These are phyloP conservation scores for Colletotrichum costaricense DNA, from an alignment of 2,329 filamentous ascomycete species.

Conservation along the genomic window DNA sequence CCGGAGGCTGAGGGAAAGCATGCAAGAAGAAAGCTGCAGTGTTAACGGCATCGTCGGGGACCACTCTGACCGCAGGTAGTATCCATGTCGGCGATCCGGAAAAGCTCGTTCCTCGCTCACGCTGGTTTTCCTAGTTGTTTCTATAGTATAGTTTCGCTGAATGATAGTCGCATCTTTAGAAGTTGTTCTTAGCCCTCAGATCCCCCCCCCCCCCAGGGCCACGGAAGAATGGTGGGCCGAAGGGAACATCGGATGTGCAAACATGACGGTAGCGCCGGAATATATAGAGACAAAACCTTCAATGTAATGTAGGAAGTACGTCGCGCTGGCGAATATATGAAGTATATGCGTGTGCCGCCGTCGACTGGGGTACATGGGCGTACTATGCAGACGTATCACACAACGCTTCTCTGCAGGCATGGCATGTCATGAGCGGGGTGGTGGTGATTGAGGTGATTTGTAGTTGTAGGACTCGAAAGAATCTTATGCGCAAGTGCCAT, in stretches of 20 bases:
- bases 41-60: constrained; percentile 22
- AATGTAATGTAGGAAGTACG: background rate
- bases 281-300: background rate
- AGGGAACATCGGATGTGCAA: background rate
- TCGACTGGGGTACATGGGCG: constrained; percentile 16
- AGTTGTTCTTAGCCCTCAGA: background rate
- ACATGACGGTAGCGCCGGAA: background rate
- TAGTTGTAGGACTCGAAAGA: constrained; percentile 6
- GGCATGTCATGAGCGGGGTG: constrained; percentile 8
- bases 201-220: background rate
- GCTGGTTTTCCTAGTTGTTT: background rate
- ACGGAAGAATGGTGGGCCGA: background rate
- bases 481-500: constrained; percentile 7
- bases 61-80: background rate
- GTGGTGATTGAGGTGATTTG: background rate
- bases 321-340: background rate
- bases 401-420: constrained; percentile 10
- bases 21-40: constrained; percentile 14
- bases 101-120: background rate
- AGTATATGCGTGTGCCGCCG: background rate
- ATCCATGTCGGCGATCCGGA: background rate
- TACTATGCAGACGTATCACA: constrained; percentile 9
- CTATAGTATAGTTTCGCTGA: background rate
- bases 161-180: background rate
- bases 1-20: constrained; percentile 29